Conservation (phyloP, 2,329 filamentous ascomycete genomes). For the Talaromyces atroroseus region DNA sequence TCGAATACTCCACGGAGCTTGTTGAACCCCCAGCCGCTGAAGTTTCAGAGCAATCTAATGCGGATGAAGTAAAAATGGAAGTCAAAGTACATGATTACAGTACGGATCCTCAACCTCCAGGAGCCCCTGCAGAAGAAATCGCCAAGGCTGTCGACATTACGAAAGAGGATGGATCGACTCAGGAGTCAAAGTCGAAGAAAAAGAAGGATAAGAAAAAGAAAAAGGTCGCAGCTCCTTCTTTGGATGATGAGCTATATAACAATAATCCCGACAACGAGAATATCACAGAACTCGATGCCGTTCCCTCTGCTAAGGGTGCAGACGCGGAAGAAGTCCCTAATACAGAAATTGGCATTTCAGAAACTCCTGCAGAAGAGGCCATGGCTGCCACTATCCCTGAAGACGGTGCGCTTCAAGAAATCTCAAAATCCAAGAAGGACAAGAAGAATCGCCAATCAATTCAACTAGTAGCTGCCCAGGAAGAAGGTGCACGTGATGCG, state of each 20-base stretch:
- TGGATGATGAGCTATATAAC: background rate
- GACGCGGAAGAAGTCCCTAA: background rate
- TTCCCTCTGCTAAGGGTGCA: background rate
- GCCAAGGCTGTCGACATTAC: background rate
- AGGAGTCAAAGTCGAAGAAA: constrained; percentile 21
- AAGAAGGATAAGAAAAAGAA: constrained; percentile 37
- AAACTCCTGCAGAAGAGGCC: background rate
- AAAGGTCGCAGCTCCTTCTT: background rate
- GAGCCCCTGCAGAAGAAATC: background rate
- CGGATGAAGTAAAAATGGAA: background rate
- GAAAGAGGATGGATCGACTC: background rate
- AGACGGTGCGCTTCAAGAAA: background rate
- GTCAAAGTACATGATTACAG: background rate
- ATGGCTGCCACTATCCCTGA: background rate
- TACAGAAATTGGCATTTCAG: background rate
- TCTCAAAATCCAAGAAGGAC: constrained; percentile 21
- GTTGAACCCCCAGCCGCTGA: background rate
- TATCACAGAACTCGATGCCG: background rate
- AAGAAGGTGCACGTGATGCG: background rate
- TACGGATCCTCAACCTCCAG: background rate
- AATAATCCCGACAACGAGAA: background rate
- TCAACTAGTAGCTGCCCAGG: constrained; percentile 3
- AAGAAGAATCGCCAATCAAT: constrained; percentile 25
- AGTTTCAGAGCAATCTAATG: background rate
- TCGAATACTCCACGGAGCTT: background rate